Percentiles rank a stretch among this genome's conserved stretches.
Conservation (phyloP, 108 stramenopile species). For the Nannochloropsis oceanica region DNA sequence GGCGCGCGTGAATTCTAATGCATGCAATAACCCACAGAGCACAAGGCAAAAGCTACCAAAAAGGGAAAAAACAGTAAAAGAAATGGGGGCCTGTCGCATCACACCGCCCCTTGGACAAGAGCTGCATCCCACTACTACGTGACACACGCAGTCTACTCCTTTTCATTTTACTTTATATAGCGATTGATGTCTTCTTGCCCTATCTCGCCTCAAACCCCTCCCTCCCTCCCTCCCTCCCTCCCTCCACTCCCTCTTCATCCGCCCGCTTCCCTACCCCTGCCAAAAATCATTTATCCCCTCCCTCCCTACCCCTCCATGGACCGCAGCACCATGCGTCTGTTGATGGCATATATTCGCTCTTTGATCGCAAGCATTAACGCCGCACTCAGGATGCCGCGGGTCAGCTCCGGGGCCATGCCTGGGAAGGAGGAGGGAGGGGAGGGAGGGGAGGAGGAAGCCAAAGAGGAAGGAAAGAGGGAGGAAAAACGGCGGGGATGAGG, state of each 20-base stretch:
- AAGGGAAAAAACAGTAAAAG: no score
- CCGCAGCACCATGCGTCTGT: not conserved
- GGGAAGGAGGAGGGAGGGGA: not conserved
- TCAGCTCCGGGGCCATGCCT: conserved; percentile 71
- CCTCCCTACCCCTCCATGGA: not conserved
- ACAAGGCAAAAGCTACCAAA: no score
- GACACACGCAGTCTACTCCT: not conserved
- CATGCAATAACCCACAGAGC: no score
- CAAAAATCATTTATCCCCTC: not conserved
- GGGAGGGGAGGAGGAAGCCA: not conserved
- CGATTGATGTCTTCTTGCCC: not conserved
- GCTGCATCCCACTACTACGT: not conserved
- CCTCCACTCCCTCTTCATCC: not conserved
- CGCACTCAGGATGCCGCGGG: conserved; percentile 64
- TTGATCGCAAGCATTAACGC: conserved; percentile 79
- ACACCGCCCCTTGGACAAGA: not conserved
- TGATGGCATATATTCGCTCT: conserved; percentile 43
- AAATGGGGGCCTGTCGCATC: not conserved
- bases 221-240: not conserved
- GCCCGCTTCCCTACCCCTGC: not conserved
- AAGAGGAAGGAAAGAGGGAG: not conserved
- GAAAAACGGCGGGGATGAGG: not conserved
- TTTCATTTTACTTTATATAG: not conserved
- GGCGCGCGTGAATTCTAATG: no score
- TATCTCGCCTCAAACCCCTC: not conserved